Evolutionary conservation across 495 filamentous ascomycete genomes (phyloP).

Genomic region (Aspergillus conjunctus): DNA sequence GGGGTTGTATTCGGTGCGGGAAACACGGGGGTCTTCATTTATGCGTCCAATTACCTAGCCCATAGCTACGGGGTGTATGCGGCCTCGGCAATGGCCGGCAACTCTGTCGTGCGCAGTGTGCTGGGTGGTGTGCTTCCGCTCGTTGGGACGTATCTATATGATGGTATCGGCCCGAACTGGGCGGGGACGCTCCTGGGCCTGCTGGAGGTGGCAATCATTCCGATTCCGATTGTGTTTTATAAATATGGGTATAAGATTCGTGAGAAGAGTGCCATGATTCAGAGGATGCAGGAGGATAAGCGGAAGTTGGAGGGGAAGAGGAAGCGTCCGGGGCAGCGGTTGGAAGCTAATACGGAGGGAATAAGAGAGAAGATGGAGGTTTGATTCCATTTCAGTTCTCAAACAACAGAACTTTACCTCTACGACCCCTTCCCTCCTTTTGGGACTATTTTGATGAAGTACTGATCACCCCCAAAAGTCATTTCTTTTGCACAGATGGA

Average conservation of each 20-base stretch:
- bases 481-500: slow-evolving; percentile 13
- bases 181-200: slow-evolving; percentile 58
- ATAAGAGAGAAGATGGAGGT: slow-evolving; percentile 24
- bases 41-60: slow-evolving; percentile 75
- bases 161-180: slow-evolving; percentile 68
- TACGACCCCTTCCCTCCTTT: neutral
- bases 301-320: slow-evolving; percentile 26
- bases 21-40: slow-evolving; percentile 76
- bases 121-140: slow-evolving; percentile 74
- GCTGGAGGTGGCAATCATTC: slow-evolving; percentile 29
- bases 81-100: slow-evolving; percentile 76
- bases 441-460: no score
- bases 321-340: slow-evolving; percentile 20
- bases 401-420: neutral
- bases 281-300: slow-evolving; percentile 31
- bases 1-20: slow-evolving; percentile 77
- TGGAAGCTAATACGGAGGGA: slow-evolving; percentile 10
- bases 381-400: slow-evolving; percentile 5
- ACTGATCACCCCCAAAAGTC: slow-evolving; percentile 11
- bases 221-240: slow-evolving; percentile 30
- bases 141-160: slow-evolving; percentile 72
- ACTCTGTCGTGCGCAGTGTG: slow-evolving; percentile 64
- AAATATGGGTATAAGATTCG: slow-evolving; percentile 31
- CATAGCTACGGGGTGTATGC: slow-evolving; percentile 75
- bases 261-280: slow-evolving; percentile 26